Percentiles rank a stretch among this genome's conserved stretches.
Evolutionary conservation across 345 rosid species (phyloP).

Genomic region (Eucalyptus erythrocorys): DNA sequence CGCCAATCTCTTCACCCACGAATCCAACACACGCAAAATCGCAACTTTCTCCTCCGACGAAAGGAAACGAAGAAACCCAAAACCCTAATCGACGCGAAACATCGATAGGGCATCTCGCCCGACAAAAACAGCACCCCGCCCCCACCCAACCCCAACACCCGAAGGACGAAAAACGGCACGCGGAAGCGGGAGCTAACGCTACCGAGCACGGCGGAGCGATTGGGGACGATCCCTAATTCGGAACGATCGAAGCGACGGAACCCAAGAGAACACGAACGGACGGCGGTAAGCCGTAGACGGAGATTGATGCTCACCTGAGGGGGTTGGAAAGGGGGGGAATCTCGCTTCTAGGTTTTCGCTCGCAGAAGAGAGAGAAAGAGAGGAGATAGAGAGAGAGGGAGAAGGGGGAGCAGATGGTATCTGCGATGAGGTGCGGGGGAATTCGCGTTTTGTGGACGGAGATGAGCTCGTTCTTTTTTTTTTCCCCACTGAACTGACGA

Average conservation of each 20-base stretch:
- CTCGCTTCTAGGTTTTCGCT: not conserved
- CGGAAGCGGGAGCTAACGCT: not conserved
- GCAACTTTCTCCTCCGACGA: not conserved
- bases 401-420: no score
- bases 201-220: not conserved
- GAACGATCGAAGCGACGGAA: not conserved
- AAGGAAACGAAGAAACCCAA: not conserved
- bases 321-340: not conserved
- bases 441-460: not conserved
- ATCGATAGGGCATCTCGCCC: not conserved
- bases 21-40: not conserved
- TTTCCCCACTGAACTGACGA: not conserved
- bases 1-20: not conserved
- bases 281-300: not conserved
- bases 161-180: not conserved
- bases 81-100: not conserved
- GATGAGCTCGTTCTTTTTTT: not conserved
- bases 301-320: not conserved
- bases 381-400: not conserved
- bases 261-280: not conserved
- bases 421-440: not conserved
- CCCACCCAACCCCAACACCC: not conserved
- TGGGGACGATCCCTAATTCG: not conserved
- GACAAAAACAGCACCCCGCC: no score
- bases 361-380: not conserved